Evolutionary conservation across 2,329 filamentous ascomycete genomes (phyloP), one percentile per base, ranked within the genome.

Genomic region (Berkeleyomyces basicola): DNA sequence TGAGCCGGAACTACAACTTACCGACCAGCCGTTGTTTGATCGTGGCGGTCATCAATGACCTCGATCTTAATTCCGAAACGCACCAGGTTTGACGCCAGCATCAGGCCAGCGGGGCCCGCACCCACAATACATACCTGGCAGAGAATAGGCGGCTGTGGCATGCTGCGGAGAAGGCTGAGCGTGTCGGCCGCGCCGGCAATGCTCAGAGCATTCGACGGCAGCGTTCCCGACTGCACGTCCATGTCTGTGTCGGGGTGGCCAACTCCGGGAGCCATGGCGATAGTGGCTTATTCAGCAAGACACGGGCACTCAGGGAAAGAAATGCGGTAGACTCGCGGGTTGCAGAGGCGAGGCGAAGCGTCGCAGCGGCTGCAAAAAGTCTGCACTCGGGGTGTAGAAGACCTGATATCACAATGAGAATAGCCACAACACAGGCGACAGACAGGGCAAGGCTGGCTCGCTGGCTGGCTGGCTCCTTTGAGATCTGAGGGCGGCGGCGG

Each of bases 21-120:
- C 74, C 74, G 74, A 69, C 86, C 86, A 7, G 84, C 84, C 4
- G 81, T 77, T 1, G 87, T 90, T 68, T 82, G 82, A 68, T 86
- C 81, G 42, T 80, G 75, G 66, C 86, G 76, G 69, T 89, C 84
- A 73, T 90, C 87, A 58, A 89, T 76, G 53, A 89, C 78, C 47
- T 79, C 77, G 2, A 82, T 78, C 62, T 82, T 81, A 68, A 88
- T 81, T 11, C 85, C 86, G 68, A 82, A 87, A 7, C 85, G 78
- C 16, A 80, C 79, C 43, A 89, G 75, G 66, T 77, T 77, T 67
- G 75, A 74, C 60, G 76, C 78, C 67, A 81, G 71, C 78, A 82
- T 82, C 63, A 82, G 73, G 64, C 79, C 79, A 11, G 79, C 78
- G 2, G 79, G 79, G 11, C 79, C 79, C 59, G 79, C 79, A 65